Conservation (phyloP, 257 asterid genomes). For the Hygrophila difformis region DNA sequence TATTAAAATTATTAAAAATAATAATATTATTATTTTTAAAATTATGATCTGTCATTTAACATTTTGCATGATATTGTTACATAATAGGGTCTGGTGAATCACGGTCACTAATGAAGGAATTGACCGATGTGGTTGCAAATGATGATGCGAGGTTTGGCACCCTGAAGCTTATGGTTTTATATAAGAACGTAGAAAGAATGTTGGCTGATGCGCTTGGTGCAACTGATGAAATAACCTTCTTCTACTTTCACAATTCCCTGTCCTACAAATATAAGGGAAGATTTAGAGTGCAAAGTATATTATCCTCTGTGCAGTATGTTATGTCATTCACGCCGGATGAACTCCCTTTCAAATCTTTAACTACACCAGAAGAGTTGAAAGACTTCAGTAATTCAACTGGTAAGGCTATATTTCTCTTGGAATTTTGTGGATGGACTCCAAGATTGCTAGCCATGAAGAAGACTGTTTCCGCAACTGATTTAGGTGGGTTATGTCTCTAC, state of each 20-base stretch:
- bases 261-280: conserved; percentile 66
- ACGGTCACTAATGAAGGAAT: conserved; percentile 66
- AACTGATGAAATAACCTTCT: conserved; percentile 40
- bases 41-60: background rate
- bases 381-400: conserved; percentile 75
- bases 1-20: too few species aligned
- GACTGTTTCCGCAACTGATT: conserved; percentile 24
- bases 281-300: conserved; percentile 64
- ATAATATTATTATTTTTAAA: too few species aligned
- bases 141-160: conserved; percentile 40
- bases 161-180: conserved; percentile 70
- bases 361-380: conserved; percentile 44
- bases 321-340: conserved; percentile 47
- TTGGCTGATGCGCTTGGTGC: conserved; percentile 87
- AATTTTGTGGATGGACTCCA: conserved; percentile 87
- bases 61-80: conserved; percentile 12
- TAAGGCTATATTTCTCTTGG: conserved; percentile 74
- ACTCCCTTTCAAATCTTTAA: conserved; percentile 49
- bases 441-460: conserved; percentile 41
- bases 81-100: conserved; percentile 88
- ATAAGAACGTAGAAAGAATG: conserved; percentile 51
- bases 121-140: conserved; percentile 44
- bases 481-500: conserved; percentile 28
- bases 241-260: conserved; percentile 54
- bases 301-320: conserved; percentile 56